These are phyloP conservation scores for Pseudozyma flocculosa DNA, from an alignment of 1,284 basidiomycete species.

Conservation along the genomic window DNA sequence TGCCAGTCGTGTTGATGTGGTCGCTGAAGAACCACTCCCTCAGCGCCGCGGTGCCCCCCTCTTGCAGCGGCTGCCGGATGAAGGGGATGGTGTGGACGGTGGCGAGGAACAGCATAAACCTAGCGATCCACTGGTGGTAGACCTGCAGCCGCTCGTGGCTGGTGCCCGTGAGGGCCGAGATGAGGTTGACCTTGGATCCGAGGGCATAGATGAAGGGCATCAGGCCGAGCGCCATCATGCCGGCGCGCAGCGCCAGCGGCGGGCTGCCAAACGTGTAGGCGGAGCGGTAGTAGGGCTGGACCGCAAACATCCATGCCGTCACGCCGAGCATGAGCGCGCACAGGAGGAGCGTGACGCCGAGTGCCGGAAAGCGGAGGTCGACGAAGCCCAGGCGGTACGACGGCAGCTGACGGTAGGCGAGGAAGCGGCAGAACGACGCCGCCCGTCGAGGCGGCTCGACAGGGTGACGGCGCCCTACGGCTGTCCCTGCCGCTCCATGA, in stretches of 20 bases:
- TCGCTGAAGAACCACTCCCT: constrained; percentile 28
- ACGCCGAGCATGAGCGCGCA: constrained; percentile 31
- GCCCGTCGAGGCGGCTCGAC: not conserved
- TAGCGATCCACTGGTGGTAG: constrained; percentile 51
- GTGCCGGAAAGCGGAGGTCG: constrained; percentile 27
- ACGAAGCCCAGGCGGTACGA: constrained; percentile 14
- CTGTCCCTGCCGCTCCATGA: too few relatives aligned
- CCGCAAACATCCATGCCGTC: constrained; percentile 33
- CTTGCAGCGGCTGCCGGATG: constrained; percentile 36
- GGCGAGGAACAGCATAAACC: constrained; percentile 46
- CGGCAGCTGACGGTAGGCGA: constrained; percentile 19
- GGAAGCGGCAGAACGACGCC: constrained; percentile 9
- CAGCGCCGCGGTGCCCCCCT: constrained; percentile 31
- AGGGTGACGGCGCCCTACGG: too few relatives aligned
- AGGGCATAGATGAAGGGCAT: constrained; percentile 48
- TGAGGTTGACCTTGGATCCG: constrained; percentile 48
- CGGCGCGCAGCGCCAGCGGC: constrained; percentile 43
- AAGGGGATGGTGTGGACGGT: constrained; percentile 51
- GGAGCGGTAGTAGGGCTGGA: constrained; percentile 44
- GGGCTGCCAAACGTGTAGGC: constrained; percentile 37
- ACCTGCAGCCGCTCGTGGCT: constrained; percentile 48
- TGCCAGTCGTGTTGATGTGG: constrained; percentile 41
- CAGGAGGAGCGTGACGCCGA: constrained; percentile 25
- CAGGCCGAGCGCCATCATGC: constrained; percentile 46
- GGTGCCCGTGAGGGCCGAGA: constrained; percentile 44